Conservation (phyloP, 1,284 basidiomycete genomes). For the Baeospora myosura region DNA sequence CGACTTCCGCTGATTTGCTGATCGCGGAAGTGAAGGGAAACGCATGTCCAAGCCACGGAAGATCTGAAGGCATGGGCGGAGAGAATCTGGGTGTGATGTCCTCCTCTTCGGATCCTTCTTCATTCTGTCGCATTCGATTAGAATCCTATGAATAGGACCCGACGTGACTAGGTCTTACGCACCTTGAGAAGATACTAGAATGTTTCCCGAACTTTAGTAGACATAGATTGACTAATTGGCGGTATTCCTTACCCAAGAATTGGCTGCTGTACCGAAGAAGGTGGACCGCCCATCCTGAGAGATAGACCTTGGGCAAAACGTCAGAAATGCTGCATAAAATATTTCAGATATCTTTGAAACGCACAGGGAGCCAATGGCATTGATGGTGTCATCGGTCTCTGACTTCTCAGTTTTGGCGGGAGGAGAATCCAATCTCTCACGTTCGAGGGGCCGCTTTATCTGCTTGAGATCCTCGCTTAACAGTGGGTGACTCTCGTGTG, state of each 20-base stretch:
- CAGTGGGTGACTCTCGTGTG: conserved; percentile 45
- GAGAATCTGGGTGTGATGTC: conserved; percentile 32
- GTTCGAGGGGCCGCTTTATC: conserved; percentile 57
- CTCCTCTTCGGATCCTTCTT: conserved; percentile 48
- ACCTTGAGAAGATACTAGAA: conserved; percentile 32
- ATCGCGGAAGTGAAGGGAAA: conserved; percentile 49
- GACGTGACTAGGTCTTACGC: conserved; percentile 6
- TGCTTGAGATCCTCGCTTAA: conserved; percentile 52
- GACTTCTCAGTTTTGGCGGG: conserved; percentile 35
- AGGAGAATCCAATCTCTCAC: conserved; percentile 37
- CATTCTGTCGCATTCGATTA: conserved; percentile 33
- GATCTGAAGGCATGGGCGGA: conserved; percentile 38
- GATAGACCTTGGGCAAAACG: conserved; percentile 38
- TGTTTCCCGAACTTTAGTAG: conserved; percentile 11
- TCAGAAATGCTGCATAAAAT: conserved; percentile 12
- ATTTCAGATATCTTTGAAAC: conserved; percentile 23
- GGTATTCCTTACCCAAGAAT: conserved; percentile 49
- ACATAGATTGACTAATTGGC: conserved; percentile 4
- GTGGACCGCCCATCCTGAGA: conserved; percentile 52
- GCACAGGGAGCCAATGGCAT: conserved; percentile 59
- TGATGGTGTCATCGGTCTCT: conserved; percentile 39
- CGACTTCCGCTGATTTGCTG: conserved; percentile 32
- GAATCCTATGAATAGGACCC: not conserved
- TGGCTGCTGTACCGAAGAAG: conserved; percentile 59
- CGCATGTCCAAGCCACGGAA: conserved; percentile 51